Base-by-base conservation (phyloP, 768 basidiomycete genomes). In the Suillus fuscotomentosus region DNA sequence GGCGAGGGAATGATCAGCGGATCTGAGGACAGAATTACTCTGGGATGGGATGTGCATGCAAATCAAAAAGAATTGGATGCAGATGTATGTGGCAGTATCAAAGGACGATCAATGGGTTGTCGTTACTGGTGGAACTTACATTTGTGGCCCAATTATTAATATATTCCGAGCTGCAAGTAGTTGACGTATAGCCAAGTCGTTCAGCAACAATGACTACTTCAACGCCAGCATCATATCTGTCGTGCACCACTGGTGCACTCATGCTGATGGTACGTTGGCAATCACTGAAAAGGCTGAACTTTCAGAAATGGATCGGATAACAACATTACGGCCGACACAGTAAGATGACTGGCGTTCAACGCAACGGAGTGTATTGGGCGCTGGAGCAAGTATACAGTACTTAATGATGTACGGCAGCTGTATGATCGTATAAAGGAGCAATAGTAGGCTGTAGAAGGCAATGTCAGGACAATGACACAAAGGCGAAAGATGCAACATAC, bases 381-480 rank as follows among this genome's bases (percentile, higher is more conserved):
- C 38, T 42, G 61, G n/a, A 60, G 42, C 24, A 59, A 17, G 57
- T 60, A 42, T 64, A 64, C 63, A 42, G 22, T 20, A 36, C 27
- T 56, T 71, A 75, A 56, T 75, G 74, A 62, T 75, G 76, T 14
- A 64, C 75, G 60, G 71, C 78, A 60, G 74, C 72, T 62, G 78
- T 74, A 68, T 90, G 89, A 73, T 91, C 88, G 75, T 86, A 90
- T 63, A 88, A 74, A 47, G 88, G 85, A 10, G 82, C 88, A 71
- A 88, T 80, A 31, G 78, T 78, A 63, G 90, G 89, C 90, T 91
- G 66, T 17, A 48, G 34, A 65, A 41, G 54, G 3, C 11, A 14
- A 11, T 27, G 53, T 70, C 41, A 74, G 61, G 41, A 17, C 17
- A 3, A n/a, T 5, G 61, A 24, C 57, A 47, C 17, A 39, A 36